A percentile compares a stretch with the other conserved stretches of the same genome.
These are phyloP conservation scores for Saccharomycopsis guyanensis DNA, from an alignment of 805 yeast genomes.

Conservation along the genomic window DNA sequence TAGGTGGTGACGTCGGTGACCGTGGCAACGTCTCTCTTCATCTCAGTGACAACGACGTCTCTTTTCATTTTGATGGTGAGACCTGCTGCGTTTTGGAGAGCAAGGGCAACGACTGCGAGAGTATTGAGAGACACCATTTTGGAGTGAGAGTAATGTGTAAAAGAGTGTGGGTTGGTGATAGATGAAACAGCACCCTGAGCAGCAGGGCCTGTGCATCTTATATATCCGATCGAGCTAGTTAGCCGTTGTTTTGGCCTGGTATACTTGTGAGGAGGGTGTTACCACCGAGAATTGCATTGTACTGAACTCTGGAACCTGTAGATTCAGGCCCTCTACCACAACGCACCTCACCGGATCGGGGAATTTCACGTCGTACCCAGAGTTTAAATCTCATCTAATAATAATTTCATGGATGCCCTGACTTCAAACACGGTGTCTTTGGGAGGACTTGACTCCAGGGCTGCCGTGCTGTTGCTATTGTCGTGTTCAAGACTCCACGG, in stretches of 20 bases:
- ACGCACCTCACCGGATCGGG: no score
- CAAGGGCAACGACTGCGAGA: constrained; percentile 1
- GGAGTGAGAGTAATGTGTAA: background rate
- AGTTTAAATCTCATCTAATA: no score
- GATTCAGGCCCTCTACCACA: no score
- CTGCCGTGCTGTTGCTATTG: no score
- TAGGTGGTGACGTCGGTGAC: background rate
- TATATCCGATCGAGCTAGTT: no score
- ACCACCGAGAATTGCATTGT: background rate
- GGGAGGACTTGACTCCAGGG: no score
- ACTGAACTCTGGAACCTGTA: background rate
- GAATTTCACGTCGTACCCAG: no score
- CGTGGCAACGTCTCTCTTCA: background rate
- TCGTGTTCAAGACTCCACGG: no score
- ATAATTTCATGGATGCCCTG: no score
- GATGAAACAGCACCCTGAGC: no score
- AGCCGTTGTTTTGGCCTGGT: background rate
- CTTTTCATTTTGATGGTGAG: background rate
- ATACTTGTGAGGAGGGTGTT: background rate
- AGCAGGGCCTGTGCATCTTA: no score
- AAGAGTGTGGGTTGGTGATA: background rate
- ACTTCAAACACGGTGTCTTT: no score
- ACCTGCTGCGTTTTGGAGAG: background rate
- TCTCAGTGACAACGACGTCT: background rate
- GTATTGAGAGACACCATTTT: constrained; percentile 2